Percentiles rank a stretch among this genome's conserved stretches.
phyloP scores from a whole-genome alignment of 2,329 filamentous ascomycete species.

The Epicoccum nigrum region DNA sequence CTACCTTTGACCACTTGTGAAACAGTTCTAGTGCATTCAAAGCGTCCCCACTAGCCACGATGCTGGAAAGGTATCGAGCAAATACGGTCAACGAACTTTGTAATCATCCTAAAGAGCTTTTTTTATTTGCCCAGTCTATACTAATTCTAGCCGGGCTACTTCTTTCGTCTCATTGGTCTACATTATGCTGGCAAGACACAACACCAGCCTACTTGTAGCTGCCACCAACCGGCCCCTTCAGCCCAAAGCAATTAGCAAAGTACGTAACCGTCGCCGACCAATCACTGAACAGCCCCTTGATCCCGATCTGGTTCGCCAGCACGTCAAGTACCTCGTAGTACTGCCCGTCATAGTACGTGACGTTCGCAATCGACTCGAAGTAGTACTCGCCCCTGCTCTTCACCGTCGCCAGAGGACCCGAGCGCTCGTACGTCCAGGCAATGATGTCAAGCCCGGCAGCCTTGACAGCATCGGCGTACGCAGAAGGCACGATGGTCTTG shows the following conservation, averaged over 20 bases:
- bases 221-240: constrained; percentile 26
- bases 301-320: constrained; percentile 63
- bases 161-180: too few relatives aligned
- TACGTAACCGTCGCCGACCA: constrained; percentile 70
- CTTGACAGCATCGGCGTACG: constrained; percentile 66
- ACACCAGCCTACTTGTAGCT: constrained; percentile 21
- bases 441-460: constrained; percentile 67
- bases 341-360: constrained; percentile 66
- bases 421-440: constrained; percentile 70
- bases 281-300: constrained; percentile 68
- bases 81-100: too few relatives aligned
- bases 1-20: too few relatives aligned
- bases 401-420: constrained; percentile 60
- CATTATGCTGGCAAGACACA: too few relatives aligned
- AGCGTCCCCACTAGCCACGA: too few relatives aligned
- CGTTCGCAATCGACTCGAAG: constrained; percentile 55
- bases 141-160: too few relatives aligned
- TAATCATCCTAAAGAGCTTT: too few relatives aligned
- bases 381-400: constrained; percentile 37
- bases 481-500: constrained; percentile 62
- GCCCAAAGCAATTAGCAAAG: constrained; percentile 70
- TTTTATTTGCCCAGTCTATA: too few relatives aligned
- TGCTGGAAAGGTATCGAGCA: too few relatives aligned
- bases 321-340: constrained; percentile 68
- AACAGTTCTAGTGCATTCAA: too few relatives aligned